These are phyloP conservation scores for Calonectria fujianensis DNA, from an alignment of 2,329 filamentous ascomycete species.

Conservation along the genomic window DNA sequence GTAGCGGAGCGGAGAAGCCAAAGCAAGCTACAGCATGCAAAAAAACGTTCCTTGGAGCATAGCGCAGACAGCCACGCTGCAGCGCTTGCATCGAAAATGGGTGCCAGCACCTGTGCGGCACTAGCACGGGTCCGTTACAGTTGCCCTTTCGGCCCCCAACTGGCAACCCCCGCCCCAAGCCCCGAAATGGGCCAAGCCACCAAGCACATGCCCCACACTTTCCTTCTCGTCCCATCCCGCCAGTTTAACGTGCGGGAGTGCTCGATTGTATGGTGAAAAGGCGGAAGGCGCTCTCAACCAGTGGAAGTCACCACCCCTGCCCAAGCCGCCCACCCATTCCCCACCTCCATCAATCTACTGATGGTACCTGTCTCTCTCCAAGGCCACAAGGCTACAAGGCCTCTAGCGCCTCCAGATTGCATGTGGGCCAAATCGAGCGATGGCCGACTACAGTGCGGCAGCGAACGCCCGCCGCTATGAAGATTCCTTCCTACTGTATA, in stretches of 20 bases:
- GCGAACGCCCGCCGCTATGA: neutral
- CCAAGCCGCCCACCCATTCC: neutral
- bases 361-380: neutral
- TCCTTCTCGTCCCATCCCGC: conserved; percentile 50
- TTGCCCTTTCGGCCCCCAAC: conserved; percentile 21
- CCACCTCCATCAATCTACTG: neutral
- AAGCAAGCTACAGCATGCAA: neutral
- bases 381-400: conserved; percentile 36
- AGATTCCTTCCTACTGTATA: neutral
- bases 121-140: neutral
- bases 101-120: neutral
- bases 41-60: conserved; percentile 18
- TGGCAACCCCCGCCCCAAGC: conserved; percentile 25
- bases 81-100: neutral
- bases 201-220: conserved; percentile 44
- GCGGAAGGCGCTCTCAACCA: conserved; percentile 46
- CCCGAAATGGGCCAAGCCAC: conserved; percentile 38
- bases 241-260: conserved; percentile 52
- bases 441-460: neutral
- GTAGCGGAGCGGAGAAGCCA: neutral
- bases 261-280: conserved; percentile 52
- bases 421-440: neutral
- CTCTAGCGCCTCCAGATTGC: neutral
- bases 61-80: conserved; percentile 11
- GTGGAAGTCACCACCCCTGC: too few species aligned